Evolutionary conservation across 768 basidiomycete genomes (phyloP).

Genomic region (Pleurotus citrinopileatus): DNA sequence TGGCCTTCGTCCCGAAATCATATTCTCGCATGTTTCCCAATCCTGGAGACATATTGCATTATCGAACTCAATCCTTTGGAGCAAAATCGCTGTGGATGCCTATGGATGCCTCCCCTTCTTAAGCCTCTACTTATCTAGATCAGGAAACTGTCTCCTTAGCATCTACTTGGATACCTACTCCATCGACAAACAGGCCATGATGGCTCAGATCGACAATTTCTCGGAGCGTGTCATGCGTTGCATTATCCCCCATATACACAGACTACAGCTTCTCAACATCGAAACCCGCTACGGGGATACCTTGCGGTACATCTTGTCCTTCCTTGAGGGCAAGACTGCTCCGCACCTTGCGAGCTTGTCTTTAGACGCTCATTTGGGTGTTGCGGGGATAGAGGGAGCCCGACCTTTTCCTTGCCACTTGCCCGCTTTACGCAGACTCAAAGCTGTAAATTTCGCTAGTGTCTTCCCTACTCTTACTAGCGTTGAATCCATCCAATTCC

Average conservation of each 20-base stretch:
- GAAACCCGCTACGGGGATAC: not conserved
- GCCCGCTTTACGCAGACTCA: not conserved
- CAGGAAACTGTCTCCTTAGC: constrained; percentile 27
- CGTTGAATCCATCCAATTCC: not conserved
- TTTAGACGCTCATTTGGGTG: not conserved
- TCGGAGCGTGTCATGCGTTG: constrained; percentile 12
- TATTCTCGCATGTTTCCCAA: constrained; percentile 36
- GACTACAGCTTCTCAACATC: constrained; percentile 24
- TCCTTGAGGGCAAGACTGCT: not conserved
- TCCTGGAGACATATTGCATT: constrained; percentile 37
- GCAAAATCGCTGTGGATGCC: constrained; percentile 26
- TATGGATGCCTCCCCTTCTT: constrained; percentile 19
- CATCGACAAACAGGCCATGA: not conserved
- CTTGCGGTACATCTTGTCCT: not conserved
- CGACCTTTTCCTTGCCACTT: not conserved
- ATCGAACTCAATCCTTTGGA: constrained; percentile 38
- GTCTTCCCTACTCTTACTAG: not conserved
- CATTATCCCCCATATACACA: constrained; percentile 27
- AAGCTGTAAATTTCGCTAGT: not conserved
- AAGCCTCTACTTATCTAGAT: constrained; percentile 30
- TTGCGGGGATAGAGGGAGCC: not conserved
- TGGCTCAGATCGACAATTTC: not conserved
- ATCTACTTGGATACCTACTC: constrained; percentile 25
- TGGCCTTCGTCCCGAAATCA: constrained; percentile 21
- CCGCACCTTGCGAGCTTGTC: not conserved